These are phyloP conservation scores for Aureobasidium sp. DNA, from an alignment of 2,329 filamentous ascomycete genomes.

Conservation along the genomic window DNA sequence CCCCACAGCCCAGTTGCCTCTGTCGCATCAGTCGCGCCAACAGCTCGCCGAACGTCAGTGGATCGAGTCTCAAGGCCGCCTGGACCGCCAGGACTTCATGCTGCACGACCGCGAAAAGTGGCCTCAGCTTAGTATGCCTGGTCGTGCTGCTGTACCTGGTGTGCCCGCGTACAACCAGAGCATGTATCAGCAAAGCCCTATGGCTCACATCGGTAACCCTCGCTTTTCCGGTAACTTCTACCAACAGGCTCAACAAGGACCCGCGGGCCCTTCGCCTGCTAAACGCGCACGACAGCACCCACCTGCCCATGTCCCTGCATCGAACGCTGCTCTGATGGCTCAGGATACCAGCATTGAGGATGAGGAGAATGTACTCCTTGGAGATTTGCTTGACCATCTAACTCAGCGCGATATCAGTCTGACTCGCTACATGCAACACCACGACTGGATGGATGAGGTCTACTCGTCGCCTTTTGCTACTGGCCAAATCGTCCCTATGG, in stretches of 20 bases:
- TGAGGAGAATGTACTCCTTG: conserved; percentile 79
- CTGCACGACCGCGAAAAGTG: conserved; percentile 82
- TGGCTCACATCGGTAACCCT: conserved; percentile 19
- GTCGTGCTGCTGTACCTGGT: conserved; percentile 21
- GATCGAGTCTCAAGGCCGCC: conserved; percentile 66
- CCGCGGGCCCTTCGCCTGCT: conserved; percentile 35
- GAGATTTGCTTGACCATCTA: conserved; percentile 83
- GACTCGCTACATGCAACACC: conserved; percentile 83
- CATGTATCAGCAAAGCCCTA: conserved; percentile 19
- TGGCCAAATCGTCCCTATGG: conserved; percentile 75
- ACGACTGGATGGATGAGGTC: conserved; percentile 99
- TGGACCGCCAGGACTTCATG: conserved; percentile 90
- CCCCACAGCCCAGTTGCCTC: conserved; percentile 59
- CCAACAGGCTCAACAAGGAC: conserved; percentile 17
- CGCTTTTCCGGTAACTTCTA: conserved; percentile 19
- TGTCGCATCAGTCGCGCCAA: conserved; percentile 34
- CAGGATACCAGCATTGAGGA: conserved; percentile 61
- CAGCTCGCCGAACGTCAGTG: conserved; percentile 47
- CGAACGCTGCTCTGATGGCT: conserved; percentile 32
- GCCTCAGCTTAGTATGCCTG: conserved; percentile 74
- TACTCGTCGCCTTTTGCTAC: conserved; percentile 84
- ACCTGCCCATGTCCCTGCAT: conserved; percentile 36
- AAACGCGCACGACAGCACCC: conserved; percentile 39
- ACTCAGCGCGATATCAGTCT: conserved; percentile 85
- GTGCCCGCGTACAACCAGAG: conserved; percentile 8